Conservation (phyloP, 768 basidiomycete species). For the Collybia nuda region DNA sequence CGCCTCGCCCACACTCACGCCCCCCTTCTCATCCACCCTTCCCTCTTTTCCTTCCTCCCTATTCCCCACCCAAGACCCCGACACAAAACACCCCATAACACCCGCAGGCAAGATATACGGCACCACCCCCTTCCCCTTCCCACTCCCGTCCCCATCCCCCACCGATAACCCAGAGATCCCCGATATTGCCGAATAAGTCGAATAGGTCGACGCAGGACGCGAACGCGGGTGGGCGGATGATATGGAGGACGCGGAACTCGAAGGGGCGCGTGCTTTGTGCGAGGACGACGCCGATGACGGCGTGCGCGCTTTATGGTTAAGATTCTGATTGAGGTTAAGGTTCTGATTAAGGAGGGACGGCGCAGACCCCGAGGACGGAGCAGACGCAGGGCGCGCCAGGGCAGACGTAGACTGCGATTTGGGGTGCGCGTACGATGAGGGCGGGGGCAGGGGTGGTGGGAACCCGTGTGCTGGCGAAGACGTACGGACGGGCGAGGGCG, state of each 20-base stretch:
- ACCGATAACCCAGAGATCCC: too few relatives aligned
- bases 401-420: too few relatives aligned
- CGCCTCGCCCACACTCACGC: constrained; percentile 23
- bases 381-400: too few relatives aligned
- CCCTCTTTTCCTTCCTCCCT: background rate
- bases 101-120: constrained; percentile 16
- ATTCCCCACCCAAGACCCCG: background rate
- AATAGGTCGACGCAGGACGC: background rate
- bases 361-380: too few relatives aligned
- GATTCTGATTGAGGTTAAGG: too few relatives aligned
- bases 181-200: background rate
- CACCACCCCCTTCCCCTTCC: background rate
- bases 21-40: too few relatives aligned
- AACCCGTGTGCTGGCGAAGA: background rate
- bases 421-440: too few relatives aligned
- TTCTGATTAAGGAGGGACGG: too few relatives aligned
- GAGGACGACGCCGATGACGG: too few relatives aligned
- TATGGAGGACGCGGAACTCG: background rate
- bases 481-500: constrained; percentile 3
- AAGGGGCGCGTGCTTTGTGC: background rate
- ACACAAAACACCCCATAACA: constrained; percentile 1
- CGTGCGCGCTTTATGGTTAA: too few relatives aligned
- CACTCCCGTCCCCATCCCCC: background rate
- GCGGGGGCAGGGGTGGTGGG: too few relatives aligned
- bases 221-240: background rate